These are phyloP conservation scores for Suillus tomentosus DNA, from an alignment of 768 basidiomycete genomes.

Conservation along the genomic window DNA sequence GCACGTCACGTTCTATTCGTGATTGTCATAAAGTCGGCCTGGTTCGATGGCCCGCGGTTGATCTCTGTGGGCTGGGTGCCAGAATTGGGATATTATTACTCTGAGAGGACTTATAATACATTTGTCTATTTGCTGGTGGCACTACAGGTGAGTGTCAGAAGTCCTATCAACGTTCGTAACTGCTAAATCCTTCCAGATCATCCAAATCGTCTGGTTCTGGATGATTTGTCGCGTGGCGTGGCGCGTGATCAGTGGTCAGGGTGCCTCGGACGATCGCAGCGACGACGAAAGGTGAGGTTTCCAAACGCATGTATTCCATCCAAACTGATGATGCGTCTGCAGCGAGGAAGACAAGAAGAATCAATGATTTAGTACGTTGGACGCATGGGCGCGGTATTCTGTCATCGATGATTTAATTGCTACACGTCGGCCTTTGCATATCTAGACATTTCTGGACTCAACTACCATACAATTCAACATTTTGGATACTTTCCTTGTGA, in stretches of 20 bases:
- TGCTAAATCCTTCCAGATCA: conserved; percentile 43
- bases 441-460: conserved; percentile 24
- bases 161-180: not conserved
- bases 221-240: conserved; percentile 87
- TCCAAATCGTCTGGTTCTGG: conserved; percentile 83
- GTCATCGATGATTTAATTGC: conserved; percentile 26
- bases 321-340: not conserved
- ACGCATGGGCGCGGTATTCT: conserved; percentile 11
- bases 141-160: conserved; percentile 54
- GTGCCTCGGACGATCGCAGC: conserved; percentile 83
- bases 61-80: conserved; percentile 63
- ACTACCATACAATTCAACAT: conserved; percentile 30
- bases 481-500: conserved; percentile 6
- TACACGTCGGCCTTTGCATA: conserved; percentile 25
- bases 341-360: conserved; percentile 28
- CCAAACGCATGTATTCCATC: conserved; percentile 4
- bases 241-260: conserved; percentile 70
- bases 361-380: conserved; percentile 31
- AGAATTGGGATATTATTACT: conserved; percentile 56
- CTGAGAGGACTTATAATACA: conserved; percentile 34
- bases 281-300: conserved; percentile 72
- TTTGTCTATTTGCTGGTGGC: conserved; percentile 60
- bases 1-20: conserved; percentile 87
- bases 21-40: conserved; percentile 64
- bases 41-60: conserved; percentile 49